Base-by-base conservation (phyloP, 2,329 filamentous ascomycete genomes). In the Monilinia polystroma region DNA sequence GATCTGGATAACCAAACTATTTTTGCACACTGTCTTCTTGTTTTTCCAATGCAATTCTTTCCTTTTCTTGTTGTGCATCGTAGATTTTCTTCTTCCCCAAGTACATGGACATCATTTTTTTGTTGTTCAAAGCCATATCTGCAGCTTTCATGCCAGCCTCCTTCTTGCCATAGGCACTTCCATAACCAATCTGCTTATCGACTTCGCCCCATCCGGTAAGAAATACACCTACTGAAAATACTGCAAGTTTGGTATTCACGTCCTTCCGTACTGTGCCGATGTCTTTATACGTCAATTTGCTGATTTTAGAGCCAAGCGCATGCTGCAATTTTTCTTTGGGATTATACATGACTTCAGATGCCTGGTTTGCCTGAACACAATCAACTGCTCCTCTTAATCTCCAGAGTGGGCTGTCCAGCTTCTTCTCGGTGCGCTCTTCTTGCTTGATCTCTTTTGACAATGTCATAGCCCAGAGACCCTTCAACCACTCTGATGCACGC, bases 101-200 rank as follows among this genome's bases (percentile, higher is more conserved):
- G 49, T 81, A 81, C 63, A 78, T 78, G 71, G 80, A 81, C 32
- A 77, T 74, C 70, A 90, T 71, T 73, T 88, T 89, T 75, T 87
- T 88, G 73, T 92, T 88, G 53, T 82, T 80, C 75, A 93, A 73
- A 0, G 88, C 89, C 71, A 81, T 80, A 53, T 80, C 77, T 0
- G 91, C 91, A 1, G 90, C 90, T 70, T 84, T 87, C 18, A 84
- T 80, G 0, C 87, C 88, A 1, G 90, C 91, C 66, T 91, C 88
- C 66, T 84, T 86, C 78, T 92, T 92, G 65, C 83, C 86, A 69
- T 86, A 78, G 1, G 84, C 90, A 43, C 83, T 84, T 0, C 89
- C 90, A 55, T 80, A 81, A 0, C 87, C 90, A 7, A 93, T 77
- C 66, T 84, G 78, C 74, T 86, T 84, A 18, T 63, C 58, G 43